phyloP scores from a whole-genome alignment of 2,329 filamentous ascomycete species.

The Mycosphaerelloides madeirae region DNA sequence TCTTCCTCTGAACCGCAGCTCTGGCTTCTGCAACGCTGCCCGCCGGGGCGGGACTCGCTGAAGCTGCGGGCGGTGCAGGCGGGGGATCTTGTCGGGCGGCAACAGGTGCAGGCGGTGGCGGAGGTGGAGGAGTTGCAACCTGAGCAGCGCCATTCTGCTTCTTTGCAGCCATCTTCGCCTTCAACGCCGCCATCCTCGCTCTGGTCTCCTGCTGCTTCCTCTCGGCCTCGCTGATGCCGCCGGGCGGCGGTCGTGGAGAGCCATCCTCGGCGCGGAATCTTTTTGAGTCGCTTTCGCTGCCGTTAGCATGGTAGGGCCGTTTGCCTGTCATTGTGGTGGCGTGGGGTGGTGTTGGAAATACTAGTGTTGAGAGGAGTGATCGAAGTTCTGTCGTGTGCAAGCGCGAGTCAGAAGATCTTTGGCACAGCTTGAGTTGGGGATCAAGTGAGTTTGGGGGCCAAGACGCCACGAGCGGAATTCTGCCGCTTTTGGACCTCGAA shows the following conservation, averaged over 20 bases:
- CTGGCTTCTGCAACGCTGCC: constrained; percentile 23
- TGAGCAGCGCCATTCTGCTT: constrained; percentile 15
- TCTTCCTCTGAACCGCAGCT: constrained; percentile 28
- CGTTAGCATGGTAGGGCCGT: constrained; percentile 37
- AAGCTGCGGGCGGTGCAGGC: constrained; percentile 10
- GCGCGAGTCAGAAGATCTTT: too few species aligned
- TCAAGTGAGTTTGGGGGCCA: too few species aligned
- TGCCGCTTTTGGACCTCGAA: too few species aligned
- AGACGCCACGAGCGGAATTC: too few species aligned
- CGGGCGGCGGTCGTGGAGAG: constrained; percentile 29
- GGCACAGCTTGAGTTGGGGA: too few species aligned
- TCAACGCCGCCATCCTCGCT: constrained; percentile 33
- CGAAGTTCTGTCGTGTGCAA: too few species aligned
- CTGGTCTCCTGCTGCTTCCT: constrained; percentile 31
- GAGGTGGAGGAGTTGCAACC: constrained; percentile 10
- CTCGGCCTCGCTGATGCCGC: constrained; percentile 25
- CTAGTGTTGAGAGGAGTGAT: too few species aligned
- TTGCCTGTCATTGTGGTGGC: constrained; percentile 35
- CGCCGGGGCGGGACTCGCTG: constrained; percentile 9
- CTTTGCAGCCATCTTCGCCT: constrained; percentile 30
- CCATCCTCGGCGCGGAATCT: constrained; percentile 36
- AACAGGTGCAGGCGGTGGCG: constrained; percentile 15
- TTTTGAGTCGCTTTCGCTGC: constrained; percentile 38
- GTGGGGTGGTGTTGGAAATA: too few species aligned
- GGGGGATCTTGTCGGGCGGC: constrained; percentile 6